Base-by-base conservation (phyloP, 1,284 basidiomycete genomes). In the Naganishia liquefaciens region DNA sequence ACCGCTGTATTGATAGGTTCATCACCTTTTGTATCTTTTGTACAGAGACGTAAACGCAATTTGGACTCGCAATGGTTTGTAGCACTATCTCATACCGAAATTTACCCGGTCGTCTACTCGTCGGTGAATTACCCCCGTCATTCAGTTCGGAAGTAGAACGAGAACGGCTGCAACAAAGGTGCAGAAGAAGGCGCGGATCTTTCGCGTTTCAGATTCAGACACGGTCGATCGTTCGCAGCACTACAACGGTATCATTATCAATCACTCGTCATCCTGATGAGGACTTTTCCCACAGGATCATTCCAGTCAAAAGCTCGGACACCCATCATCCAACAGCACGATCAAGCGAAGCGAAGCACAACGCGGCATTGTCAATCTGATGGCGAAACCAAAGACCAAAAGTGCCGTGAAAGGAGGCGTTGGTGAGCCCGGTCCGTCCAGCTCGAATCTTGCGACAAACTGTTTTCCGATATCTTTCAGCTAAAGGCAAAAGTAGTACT, bases 1-100 rank as follows among this genome's bases (percentile, higher is more conserved):
- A 40, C 40, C 46, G 57, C 57, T 60, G 57, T 60, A 60, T 50
- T 33, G 23, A 25, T 46, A 60, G 57, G 57, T 60, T 47, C 57
- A 60, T 49, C 57, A 60, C 46, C 57, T 60, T 33, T 17, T 60
- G 46, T 50, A 40, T 50, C 57, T 50, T 46, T 60, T 40, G 57
- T n/a, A 60, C 25, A 15, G 30, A 58, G 43, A 47, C 44, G 55
- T 58, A 47, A 49, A 58, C 46, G 55, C 47, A 49, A 49, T 50
- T 46, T 33, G 49, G 33, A 60, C 39, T 33, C 46, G 33, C 57
- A 19, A 30, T 53, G 51, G 30, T 60, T 50, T 60, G 57, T 60
- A 60, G 46, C 46, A 49, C 10, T 58, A 50, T 40, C 25, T 15
- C 6, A 60, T 60, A 60, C 28, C n/a, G n/a, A n/a, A n/a, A n/a